Percentiles rank a stretch among this genome's conserved stretches.
phyloP scores from a whole-genome alignment of 73 alveolate species.

The Stentor coeruleus region DNA sequence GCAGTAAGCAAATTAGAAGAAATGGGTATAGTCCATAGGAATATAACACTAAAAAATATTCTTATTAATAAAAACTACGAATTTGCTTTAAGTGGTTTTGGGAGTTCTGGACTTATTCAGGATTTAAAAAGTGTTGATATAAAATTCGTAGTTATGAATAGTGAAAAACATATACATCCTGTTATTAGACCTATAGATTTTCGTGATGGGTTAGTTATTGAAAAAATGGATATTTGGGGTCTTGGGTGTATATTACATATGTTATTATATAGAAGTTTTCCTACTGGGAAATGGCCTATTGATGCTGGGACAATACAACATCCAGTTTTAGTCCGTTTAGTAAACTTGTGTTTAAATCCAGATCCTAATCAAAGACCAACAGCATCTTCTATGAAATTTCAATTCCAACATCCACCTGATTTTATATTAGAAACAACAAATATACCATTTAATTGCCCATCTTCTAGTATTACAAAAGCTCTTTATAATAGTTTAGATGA shows the following conservation, averaged over 20 bases:
- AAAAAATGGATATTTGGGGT: conserved; percentile 7
- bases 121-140: not conserved
- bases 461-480: not conserved
- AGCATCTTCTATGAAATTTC: not conserved
- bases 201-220: not conserved
- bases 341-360: not conserved
- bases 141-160: not conserved
- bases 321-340: not conserved
- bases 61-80: not conserved
- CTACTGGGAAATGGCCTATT: too few relatives aligned
- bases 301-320: not conserved
- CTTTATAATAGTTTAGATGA: not conserved
- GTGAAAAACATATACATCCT: conserved; percentile 1
- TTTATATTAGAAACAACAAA: not conserved
- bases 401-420: too few relatives aligned
- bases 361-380: conserved; percentile 23
- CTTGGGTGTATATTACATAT: not conserved
- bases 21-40: not conserved
- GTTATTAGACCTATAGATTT: not conserved
- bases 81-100: not conserved
- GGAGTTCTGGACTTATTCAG: not conserved
- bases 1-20: not conserved
- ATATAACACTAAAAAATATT: not conserved
- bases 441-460: not conserved
- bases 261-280: not conserved